Conservation (phyloP, 1,139 yeast genomes). For the Kluyveromyces sp. region DNA sequence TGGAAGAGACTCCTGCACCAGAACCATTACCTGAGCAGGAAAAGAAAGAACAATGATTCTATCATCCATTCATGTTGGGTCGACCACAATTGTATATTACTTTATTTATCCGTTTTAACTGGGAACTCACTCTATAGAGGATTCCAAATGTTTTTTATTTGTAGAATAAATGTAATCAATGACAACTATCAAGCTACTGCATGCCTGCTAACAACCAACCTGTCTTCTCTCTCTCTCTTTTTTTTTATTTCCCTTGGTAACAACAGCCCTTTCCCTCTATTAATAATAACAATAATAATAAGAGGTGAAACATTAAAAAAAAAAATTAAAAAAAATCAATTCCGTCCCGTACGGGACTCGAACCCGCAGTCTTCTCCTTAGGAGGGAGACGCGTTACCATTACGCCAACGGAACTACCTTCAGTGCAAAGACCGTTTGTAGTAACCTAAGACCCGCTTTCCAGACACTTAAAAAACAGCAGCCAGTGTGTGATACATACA, state of each 20-base stretch:
- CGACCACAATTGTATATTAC: no score
- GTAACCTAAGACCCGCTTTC: background rate
- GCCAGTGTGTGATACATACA: no score
- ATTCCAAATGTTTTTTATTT: no score
- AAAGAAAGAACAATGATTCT: conserved; percentile 8
- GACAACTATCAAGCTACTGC: no score
- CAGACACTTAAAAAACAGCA: no score
- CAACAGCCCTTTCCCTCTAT: background rate
- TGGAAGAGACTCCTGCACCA: conserved; percentile 6
- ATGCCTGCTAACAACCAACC: no score
- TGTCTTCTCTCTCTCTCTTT: no score
- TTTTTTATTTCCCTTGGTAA: background rate
- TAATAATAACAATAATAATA: no score
- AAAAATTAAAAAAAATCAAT: conserved; percentile 6
- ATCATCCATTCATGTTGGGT: no score
- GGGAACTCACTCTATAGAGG: no score
- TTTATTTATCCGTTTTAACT: no score
- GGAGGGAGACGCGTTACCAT: conserved; percentile 96
- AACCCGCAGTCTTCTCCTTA: conserved; percentile 95
- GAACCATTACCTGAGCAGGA: conserved; percentile 2
- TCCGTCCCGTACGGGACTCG: conserved; percentile 89
- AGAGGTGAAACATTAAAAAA: background rate
- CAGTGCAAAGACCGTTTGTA: background rate
- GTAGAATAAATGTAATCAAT: no score
- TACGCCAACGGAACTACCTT: conserved; percentile 71